These are phyloP conservation scores for Neofusicoccum umdonicola DNA, from an alignment of 2,329 filamentous ascomycete species.

Conservation along the genomic window DNA sequence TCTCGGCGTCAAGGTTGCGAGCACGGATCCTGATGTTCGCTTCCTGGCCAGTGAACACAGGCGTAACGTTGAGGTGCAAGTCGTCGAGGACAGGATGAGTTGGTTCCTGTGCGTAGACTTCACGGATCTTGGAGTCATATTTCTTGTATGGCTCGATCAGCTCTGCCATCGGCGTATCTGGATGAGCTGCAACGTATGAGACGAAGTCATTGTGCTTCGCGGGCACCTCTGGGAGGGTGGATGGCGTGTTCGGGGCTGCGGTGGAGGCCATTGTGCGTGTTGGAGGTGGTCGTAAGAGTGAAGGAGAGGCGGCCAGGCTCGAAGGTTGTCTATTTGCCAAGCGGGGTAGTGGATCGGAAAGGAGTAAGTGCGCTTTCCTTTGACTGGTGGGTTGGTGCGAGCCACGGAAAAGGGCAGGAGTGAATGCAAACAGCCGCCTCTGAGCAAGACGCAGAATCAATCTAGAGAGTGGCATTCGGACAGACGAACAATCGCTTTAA, in stretches of 20 bases:
- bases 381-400: not conserved
- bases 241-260: not conserved
- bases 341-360: not conserved
- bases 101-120: constrained; percentile 67
- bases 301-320: not conserved
- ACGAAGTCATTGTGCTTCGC: constrained; percentile 43
- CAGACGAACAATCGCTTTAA: not conserved
- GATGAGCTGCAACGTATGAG: constrained; percentile 55
- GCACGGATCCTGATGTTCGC: constrained; percentile 60
- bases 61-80: constrained; percentile 61
- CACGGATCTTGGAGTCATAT: constrained; percentile 65
- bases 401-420: not conserved
- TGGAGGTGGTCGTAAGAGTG: not conserved
- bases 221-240: constrained; percentile 36
- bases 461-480: not conserved
- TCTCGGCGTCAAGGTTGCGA: constrained; percentile 58
- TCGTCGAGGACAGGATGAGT: constrained; percentile 57
- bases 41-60: constrained; percentile 59
- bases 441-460: not conserved
- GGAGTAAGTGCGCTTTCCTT: not conserved
- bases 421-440: not conserved
- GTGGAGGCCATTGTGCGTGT: not conserved
- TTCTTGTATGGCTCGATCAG: constrained; percentile 65
- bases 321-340: not conserved
- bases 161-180: constrained; percentile 53